Conservation (phyloP, 495 filamentous ascomycete genomes). For the Hypoxylon fuscum region DNA sequence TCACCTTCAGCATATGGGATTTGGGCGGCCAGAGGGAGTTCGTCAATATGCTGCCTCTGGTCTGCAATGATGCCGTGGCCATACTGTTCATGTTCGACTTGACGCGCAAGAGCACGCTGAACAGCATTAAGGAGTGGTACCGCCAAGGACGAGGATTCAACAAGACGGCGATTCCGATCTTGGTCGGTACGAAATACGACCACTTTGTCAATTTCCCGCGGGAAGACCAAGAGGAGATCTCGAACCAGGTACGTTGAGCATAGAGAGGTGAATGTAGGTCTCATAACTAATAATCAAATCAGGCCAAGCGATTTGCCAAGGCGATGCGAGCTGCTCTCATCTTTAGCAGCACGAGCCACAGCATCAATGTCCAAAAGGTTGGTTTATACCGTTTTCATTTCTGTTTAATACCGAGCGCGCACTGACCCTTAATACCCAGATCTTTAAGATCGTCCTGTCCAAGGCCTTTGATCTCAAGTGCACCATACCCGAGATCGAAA, state of each 20-base stretch:
- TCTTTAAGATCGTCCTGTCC: slow-evolving; percentile 98
- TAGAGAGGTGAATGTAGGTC: background rate
- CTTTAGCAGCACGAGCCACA: slow-evolving; percentile 98
- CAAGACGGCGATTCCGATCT: slow-evolving; percentile 97
- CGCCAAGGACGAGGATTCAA: slow-evolving; percentile 97
- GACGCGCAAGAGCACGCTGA: slow-evolving; percentile 95
- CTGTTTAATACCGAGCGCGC: slow-evolving; percentile 5
- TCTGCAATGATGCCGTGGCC: slow-evolving; percentile 98
- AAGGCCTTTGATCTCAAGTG: slow-evolving; percentile 99
- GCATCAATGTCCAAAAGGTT: slow-evolving; percentile 99
- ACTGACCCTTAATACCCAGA: slow-evolving; percentile 62
- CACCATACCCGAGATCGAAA: slow-evolving; percentile 98
- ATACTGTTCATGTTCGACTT: slow-evolving; percentile 99
- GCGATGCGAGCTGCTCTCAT: slow-evolving; percentile 97
- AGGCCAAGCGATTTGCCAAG: slow-evolving; percentile 96
- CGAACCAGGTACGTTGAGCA: slow-evolving; percentile 73
- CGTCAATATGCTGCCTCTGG: slow-evolving; percentile 98
- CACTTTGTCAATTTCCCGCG: slow-evolving; percentile 98
- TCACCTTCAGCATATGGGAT: slow-evolving; percentile 99
- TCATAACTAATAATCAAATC: slow-evolving; percentile 24
- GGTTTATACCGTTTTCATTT: slow-evolving; percentile 9
- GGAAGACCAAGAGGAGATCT: slow-evolving; percentile 98
- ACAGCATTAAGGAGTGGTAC: slow-evolving; percentile 99
- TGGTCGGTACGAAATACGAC: slow-evolving; percentile 98
- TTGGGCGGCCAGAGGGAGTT: slow-evolving; percentile 97